These are phyloP conservation scores for Hypericum perforatum DNA, from an alignment of 345 rosid species.

Conservation along the genomic window DNA sequence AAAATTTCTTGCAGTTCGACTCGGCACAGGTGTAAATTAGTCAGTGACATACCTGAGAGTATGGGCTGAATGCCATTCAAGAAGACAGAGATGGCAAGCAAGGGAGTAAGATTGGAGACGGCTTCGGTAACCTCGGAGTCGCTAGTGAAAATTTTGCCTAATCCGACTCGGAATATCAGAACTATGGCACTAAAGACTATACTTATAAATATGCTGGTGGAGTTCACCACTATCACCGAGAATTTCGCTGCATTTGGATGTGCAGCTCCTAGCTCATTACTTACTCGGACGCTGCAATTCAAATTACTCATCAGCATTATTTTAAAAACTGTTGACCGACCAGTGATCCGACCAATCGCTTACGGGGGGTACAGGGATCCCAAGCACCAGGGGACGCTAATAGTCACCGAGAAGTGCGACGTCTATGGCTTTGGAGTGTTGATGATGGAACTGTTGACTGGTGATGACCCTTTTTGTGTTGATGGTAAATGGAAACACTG, in stretches of 20 bases:
- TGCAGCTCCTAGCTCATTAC: slow-evolving; percentile 71
- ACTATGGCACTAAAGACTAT: slow-evolving; percentile 33
- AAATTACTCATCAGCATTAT: background rate
- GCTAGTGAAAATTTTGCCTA: slow-evolving; percentile 49
- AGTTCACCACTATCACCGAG: slow-evolving; percentile 29
- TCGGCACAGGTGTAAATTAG: background rate
- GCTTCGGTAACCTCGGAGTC: slow-evolving; percentile 44
- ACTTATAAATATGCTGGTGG: slow-evolving; percentile 33
- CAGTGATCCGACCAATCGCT: too few relatives aligned
- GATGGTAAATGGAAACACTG: too few relatives aligned
- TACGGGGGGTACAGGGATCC: too few relatives aligned
- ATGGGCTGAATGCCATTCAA: slow-evolving; percentile 54
- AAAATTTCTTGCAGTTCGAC: background rate
- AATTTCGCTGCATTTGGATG: slow-evolving; percentile 61
- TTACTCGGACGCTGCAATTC: slow-evolving; percentile 45
- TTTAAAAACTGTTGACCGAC: too few relatives aligned
- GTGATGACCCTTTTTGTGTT: too few relatives aligned
- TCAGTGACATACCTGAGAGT: slow-evolving; percentile 35
- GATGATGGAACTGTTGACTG: too few relatives aligned
- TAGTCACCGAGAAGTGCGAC: too few relatives aligned
- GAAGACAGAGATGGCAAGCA: slow-evolving; percentile 40
- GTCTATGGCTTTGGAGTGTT: too few relatives aligned
- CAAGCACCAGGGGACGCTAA: too few relatives aligned
- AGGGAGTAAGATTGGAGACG: slow-evolving; percentile 46
- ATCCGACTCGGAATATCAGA: slow-evolving; percentile 33